Base-by-base conservation (phyloP, 2,329 filamentous ascomycete genomes). In the Fusarium dlaminii region DNA sequence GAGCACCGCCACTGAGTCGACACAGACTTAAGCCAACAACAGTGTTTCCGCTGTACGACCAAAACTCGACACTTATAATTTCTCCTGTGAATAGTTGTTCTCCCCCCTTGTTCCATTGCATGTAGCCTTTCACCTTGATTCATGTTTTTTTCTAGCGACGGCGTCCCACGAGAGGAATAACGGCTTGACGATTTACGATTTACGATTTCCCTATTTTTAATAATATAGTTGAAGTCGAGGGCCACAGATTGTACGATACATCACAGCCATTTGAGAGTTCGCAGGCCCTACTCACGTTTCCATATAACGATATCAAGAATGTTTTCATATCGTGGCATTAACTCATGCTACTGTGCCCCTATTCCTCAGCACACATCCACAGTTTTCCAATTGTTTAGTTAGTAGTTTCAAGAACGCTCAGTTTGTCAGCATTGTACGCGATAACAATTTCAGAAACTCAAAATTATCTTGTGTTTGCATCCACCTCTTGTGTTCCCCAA, bases 371-470 rank as follows among this genome's bases (percentile, higher is more conserved):
- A 62, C 58, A 62, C 52, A 36, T 59, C 60, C 63, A 40, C 52
- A 65, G 24, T 63, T 66, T 45, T 58, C 54, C 46, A 55, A 46
- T 68, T 76, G 60, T 24, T 64, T 73, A 51, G 55, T 65, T 71
- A 65, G 54, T 67, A 71, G 70, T 69, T 73, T 75, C 66, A 75
- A 76, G 68, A 78, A 78, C 75, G 75, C 76, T 78, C 72, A 77
- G 70, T 77, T 70, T 74, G 49, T 70, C 60, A 76, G 76, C 69
- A 75, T 71, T 70, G 49, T 74, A 70, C 55, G 68, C 63, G 59
- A 75, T 75, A 77, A 66, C 70, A 70, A 77, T 72, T 55, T 75
- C 75, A 67, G 67, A 78, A 76, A 73, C 56, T 67, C 75, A 72
- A 36, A 68, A 72, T 72, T 66, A 75, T 65, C 56, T 59, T 62